Conservation (phyloP, 306 rosid species). For the Dalbergia cochinchinensis region DNA sequence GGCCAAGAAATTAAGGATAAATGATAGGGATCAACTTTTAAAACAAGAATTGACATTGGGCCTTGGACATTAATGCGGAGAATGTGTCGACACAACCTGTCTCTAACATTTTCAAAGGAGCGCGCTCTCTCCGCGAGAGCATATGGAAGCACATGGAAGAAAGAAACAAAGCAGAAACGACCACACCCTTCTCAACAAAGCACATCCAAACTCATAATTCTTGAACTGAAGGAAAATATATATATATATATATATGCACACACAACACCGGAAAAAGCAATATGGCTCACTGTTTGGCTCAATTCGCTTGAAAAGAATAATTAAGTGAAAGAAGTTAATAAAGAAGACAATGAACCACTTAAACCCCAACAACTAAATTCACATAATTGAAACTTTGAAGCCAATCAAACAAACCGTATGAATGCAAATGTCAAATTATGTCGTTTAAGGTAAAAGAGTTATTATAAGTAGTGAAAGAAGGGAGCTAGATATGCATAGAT, state of each 20-base stretch:
- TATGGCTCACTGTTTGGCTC: neutral
- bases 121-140: neutral
- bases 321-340: neutral
- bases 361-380: neutral
- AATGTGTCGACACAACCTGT: slow-evolving; percentile 30
- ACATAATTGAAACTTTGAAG: neutral
- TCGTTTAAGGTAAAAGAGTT: neutral
- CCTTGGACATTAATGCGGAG: slow-evolving; percentile 30
- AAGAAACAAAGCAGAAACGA: neutral
- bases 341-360: neutral
- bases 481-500: slow-evolving; percentile 5
- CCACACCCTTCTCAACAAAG: neutral
- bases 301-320: neutral
- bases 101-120: neutral
- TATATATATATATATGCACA: neutral
- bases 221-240: neutral
- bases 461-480: slow-evolving; percentile 9
- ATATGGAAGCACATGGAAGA: neutral
- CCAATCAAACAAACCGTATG: neutral
- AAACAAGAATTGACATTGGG: slow-evolving; percentile 12
- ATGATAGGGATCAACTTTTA: neutral
- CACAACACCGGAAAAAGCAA: neutral
- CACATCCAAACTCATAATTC: neutral
- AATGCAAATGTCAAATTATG: neutral
- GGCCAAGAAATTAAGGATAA: neutral